A percentile compares a stretch with the other conserved stretches of the same genome.
Evolutionary conservation across 257 asterid species (phyloP).

Genomic region (Lavandula angustifolia): DNA sequence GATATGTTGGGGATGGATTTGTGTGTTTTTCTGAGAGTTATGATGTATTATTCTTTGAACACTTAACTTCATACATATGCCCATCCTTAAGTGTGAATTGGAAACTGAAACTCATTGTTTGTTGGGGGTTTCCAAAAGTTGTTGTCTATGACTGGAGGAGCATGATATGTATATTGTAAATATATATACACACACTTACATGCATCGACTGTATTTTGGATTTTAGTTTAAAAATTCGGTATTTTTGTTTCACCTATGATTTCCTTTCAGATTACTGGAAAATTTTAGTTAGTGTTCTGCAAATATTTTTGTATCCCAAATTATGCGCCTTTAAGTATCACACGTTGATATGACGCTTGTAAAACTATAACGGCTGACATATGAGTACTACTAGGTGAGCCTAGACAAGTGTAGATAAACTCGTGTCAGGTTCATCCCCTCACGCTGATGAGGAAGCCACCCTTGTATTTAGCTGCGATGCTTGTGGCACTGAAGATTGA

Average conservation of each 20-base stretch:
- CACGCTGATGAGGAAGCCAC: constrained; percentile 3
- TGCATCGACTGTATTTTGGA: background rate
- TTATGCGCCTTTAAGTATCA: too few relatives aligned
- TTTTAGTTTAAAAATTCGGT: background rate
- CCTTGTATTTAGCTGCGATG: background rate
- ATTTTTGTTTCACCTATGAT: too few relatives aligned
- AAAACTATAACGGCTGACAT: too few relatives aligned
- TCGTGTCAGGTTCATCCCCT: constrained; percentile 6
- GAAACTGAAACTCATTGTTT: constrained; percentile 16
- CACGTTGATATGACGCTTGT: too few relatives aligned
- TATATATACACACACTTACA: too few relatives aligned
- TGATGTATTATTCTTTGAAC: constrained; percentile 27
- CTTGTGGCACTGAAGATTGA: background rate
- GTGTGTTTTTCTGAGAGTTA: constrained; percentile 28
- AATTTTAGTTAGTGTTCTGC: too few relatives aligned
- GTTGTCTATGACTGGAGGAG: constrained; percentile 7
- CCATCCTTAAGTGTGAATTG: too few relatives aligned
- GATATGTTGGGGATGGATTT: too few relatives aligned
- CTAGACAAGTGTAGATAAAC: background rate
- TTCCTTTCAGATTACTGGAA: too few relatives aligned
- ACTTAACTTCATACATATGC: too few relatives aligned
- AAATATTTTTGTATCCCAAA: too few relatives aligned
- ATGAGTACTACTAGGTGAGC: too few relatives aligned
- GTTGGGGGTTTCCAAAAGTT: constrained; percentile 23
- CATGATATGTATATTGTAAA: background rate